Base-by-base conservation (phyloP, 257 asterid genomes). In the Osmanthus fragrans region DNA sequence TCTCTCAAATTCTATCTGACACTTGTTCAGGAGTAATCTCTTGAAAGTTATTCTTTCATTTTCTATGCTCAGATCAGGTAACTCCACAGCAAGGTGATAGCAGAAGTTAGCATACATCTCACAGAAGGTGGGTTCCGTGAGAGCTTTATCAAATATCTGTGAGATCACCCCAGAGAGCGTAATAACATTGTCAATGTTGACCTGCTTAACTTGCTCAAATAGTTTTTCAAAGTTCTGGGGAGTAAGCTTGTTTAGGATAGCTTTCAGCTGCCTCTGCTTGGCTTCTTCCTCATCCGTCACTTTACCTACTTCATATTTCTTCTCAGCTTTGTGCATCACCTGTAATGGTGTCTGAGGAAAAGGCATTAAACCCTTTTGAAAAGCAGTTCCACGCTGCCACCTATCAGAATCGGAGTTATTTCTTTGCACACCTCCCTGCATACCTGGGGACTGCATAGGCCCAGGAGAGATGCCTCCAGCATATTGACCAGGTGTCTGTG, bases 161-260 rank as follows among this genome's bases (percentile, higher is more conserved):
- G 86, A 70, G 74, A 82, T 80, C 10, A 85, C 82, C 42, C 86
- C 86, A 49, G 79, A 66, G 23, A 85, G 79, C 51, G 88, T 79
- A 51, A 19, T 56, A 10, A 68, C 77, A 58, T 75, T 84, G 63
- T 79, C 80, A 54, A 82, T 79, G 16, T 77, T 79, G 16, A 84
- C 84, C 60, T 79, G 82, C 80, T 79, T 84, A 21, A 84, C 85
- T 76, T 84, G 82, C 77, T 84, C 80, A 76, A 84, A 84, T 25
- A 84, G 77, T 74, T 81, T 81, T 42, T 84, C 88, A 49, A 84
- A 84, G 77, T 84, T 84, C 36, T 84, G 88, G 45, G 88, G 88
- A 36, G 88, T 84, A 23, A 84, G 67, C 79, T 84, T 84, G 76
- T 84, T 84, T 39, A 84, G 85, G 51, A 81, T 81, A 63, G 83